Evolutionary conservation across 2,329 filamentous ascomycete species (phyloP).

Genomic region (Microcera coccophila): DNA sequence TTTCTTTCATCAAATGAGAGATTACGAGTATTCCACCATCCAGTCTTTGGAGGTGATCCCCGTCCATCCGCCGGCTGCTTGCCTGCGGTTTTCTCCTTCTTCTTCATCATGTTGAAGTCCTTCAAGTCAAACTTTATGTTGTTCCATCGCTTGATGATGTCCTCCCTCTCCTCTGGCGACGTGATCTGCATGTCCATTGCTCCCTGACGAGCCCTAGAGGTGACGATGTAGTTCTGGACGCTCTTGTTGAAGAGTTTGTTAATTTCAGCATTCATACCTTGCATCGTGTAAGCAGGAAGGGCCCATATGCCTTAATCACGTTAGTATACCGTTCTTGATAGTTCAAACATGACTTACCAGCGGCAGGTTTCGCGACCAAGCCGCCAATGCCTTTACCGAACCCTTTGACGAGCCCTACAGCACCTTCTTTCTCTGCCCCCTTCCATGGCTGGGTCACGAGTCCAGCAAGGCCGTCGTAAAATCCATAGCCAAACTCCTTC

Average conservation of each 20-base stretch:
- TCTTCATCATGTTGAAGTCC: slow-evolving; percentile 53
- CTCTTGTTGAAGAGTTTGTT: slow-evolving; percentile 66
- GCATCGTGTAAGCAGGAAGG: slow-evolving; percentile 76
- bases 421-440: slow-evolving; percentile 49
- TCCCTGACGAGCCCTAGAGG: slow-evolving; percentile 72
- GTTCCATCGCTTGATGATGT: slow-evolving; percentile 65
- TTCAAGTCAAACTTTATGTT: slow-evolving; percentile 56
- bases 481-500: slow-evolving; percentile 71
- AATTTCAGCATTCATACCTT: slow-evolving; percentile 76
- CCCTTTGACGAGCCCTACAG: slow-evolving; percentile 67
- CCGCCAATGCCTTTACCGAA: slow-evolving; percentile 82
- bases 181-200: slow-evolving; percentile 58
- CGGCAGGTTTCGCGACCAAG: slow-evolving; percentile 74
- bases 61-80: slow-evolving; percentile 25
- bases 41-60: slow-evolving; percentile 33
- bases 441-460: slow-evolving; percentile 73
- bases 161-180: slow-evolving; percentile 55
- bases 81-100: slow-evolving; percentile 41
- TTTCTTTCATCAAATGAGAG: slow-evolving; percentile 50
- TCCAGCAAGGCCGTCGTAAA: slow-evolving; percentile 79
- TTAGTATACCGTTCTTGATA: slow-evolving; percentile 1
- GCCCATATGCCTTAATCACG: slow-evolving; percentile 54
- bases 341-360: slow-evolving; percentile 48
- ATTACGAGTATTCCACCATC: slow-evolving; percentile 48
- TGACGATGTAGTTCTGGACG: slow-evolving; percentile 74